phyloP scores from a whole-genome alignment of 176 grass and related monocot species.

The Carex myosuroides region DNA sequence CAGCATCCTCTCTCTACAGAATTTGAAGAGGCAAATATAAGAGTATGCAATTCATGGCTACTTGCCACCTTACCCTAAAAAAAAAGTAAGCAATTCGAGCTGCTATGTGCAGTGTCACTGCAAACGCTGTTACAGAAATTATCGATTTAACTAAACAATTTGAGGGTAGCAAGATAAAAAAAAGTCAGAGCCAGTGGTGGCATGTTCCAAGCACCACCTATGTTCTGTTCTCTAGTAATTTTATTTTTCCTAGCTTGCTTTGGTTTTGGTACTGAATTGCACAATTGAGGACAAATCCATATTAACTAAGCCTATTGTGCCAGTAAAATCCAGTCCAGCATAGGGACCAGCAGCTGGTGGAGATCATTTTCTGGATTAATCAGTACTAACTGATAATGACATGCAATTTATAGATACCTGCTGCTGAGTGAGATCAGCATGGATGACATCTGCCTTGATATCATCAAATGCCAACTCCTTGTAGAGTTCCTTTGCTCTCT shows the following conservation, averaged over 20 bases:
- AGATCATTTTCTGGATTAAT: background rate
- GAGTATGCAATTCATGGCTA: too few relatives aligned
- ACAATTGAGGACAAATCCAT: background rate
- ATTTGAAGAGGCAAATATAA: conserved; percentile 22
- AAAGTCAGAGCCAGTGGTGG: background rate
- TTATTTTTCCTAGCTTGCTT: background rate
- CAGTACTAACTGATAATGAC: background rate
- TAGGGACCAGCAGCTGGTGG: too few relatives aligned
- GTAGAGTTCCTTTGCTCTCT: conserved; percentile 96
- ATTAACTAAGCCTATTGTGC: background rate
- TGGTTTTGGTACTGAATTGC: background rate
- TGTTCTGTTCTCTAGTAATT: background rate
- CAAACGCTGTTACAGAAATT: background rate
- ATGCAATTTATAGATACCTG: conserved; percentile 42
- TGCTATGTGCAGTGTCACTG: background rate
- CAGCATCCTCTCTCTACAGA: conserved; percentile 73
- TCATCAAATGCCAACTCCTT: conserved; percentile 87
- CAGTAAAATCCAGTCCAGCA: background rate
- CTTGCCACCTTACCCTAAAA: too few relatives aligned
- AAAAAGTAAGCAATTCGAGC: background rate
- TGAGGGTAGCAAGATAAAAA: background rate
- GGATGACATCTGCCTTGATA: conserved; percentile 74
- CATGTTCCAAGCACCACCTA: background rate
- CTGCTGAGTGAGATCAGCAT: conserved; percentile 83
- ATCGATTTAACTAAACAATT: background rate